Percentiles rank a stretch among this genome's conserved stretches.
Conservation (phyloP, 1,139 yeast genomes). For the Candida smagusa region DNA sequence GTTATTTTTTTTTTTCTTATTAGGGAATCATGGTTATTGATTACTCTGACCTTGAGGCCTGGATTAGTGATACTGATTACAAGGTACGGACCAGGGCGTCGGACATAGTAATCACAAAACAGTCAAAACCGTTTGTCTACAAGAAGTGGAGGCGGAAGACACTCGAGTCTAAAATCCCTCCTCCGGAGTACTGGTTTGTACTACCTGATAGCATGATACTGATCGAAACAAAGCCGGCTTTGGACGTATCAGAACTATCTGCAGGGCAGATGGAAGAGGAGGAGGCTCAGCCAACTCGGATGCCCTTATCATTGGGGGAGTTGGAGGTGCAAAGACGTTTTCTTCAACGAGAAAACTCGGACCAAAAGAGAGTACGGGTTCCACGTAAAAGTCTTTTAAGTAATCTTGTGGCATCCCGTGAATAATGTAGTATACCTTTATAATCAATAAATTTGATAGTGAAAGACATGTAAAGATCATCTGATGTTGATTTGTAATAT, state of each 20-base stretch:
- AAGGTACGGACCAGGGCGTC: background rate
- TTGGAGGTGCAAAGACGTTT: conserved; percentile 5
- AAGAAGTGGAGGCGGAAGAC: background rate
- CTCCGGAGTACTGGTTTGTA: conserved; percentile 3
- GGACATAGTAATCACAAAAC: background rate
- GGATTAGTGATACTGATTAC: conserved; percentile 2
- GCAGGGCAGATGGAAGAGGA: background rate
- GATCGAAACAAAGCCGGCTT: too few relatives aligned
- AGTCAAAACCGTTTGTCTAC: conserved; percentile 1
- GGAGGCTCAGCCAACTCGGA: background rate
- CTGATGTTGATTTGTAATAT: too few relatives aligned
- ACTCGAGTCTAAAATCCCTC: background rate
- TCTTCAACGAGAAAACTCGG: conserved; percentile 3
- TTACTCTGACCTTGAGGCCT: conserved; percentile 1
- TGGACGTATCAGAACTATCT: too few relatives aligned
- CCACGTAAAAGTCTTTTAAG: conserved; percentile 3
- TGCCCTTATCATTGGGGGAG: conserved; percentile 3
- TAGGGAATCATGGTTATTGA: conserved; percentile 1
- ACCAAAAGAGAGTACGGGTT: background rate
- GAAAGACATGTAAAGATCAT: too few relatives aligned
- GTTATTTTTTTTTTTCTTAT: background rate
- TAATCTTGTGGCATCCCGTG: conserved; percentile 1
- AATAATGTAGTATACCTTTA: too few relatives aligned
- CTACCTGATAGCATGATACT: background rate
- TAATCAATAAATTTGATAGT: too few relatives aligned